A percentile compares a stretch with the other conserved stretches of the same genome.
Evolutionary conservation across 768 basidiomycete genomes (phyloP).

Genomic region (Hemileccinum rubropunctum): DNA sequence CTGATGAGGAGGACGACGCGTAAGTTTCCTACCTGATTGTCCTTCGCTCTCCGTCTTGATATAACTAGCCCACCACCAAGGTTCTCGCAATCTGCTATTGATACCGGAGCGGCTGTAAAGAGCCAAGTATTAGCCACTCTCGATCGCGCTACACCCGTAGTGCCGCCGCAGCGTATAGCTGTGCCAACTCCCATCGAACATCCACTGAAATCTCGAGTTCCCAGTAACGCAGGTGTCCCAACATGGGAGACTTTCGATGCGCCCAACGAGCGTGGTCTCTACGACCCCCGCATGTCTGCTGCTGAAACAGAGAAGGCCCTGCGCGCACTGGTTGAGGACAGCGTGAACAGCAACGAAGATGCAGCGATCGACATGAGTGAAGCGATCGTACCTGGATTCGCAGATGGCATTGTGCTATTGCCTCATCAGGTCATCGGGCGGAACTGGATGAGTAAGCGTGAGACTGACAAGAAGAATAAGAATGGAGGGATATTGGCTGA

Average conservation of each 20-base stretch:
- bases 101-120: conserved; percentile 1
- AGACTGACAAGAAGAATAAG: conserved; percentile 68
- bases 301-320: conserved; percentile 75
- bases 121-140: conserved; percentile 21
- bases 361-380: conserved; percentile 56
- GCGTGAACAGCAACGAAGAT: conserved; percentile 51
- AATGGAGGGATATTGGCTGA: conserved; percentile 89
- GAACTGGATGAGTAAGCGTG: conserved; percentile 84
- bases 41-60: conserved; percentile 2
- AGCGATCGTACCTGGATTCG: conserved; percentile 75
- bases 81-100: not conserved
- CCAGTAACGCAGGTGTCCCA: conserved; percentile 9
- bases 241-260: conserved; percentile 33
- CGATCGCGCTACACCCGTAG: conserved; percentile 19
- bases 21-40: not conserved
- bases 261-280: conserved; percentile 22
- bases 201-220: conserved; percentile 18
- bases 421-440: conserved; percentile 89
- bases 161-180: conserved; percentile 16
- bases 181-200: conserved; percentile 34
- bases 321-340: conserved; percentile 70
- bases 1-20: conserved; percentile 26
- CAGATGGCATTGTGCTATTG: conserved; percentile 63
- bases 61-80: conserved; percentile 4
- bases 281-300: conserved; percentile 37